Percentiles rank a stretch among this genome's conserved stretches.
Evolutionary conservation across 257 asterid species (phyloP).

Genomic region (Cynanchum wilfordii): DNA sequence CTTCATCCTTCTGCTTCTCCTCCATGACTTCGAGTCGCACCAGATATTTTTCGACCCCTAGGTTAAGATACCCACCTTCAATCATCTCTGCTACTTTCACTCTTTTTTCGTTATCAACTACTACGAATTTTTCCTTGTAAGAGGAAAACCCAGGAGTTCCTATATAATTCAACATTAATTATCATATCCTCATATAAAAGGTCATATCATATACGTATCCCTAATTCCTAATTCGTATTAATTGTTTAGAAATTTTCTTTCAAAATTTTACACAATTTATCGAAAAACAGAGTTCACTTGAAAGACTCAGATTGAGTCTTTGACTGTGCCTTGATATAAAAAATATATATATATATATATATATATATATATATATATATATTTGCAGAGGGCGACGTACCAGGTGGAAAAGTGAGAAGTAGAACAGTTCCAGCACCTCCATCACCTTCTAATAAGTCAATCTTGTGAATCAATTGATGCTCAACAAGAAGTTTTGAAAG

Average conservation of each 20-base stretch:
- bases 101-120: conserved; percentile 47
- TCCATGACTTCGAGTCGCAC: conserved; percentile 44
- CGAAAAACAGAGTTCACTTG: too few relatives aligned
- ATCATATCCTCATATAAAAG: too few relatives aligned
- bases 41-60: conserved; percentile 42
- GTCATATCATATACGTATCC: too few relatives aligned
- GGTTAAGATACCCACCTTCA: conserved; percentile 58
- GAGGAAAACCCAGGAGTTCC: conserved; percentile 28
- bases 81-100: conserved; percentile 46
- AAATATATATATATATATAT: too few relatives aligned
- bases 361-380: too few relatives aligned
- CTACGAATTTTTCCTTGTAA: conserved; percentile 54
- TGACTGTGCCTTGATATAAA: too few relatives aligned
- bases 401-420: conserved; percentile 31
- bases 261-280: too few relatives aligned
- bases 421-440: conserved; percentile 53
- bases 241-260: too few relatives aligned
- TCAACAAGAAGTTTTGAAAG: conserved; percentile 8
- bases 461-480: conserved; percentile 22
- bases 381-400: too few relatives aligned
- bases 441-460: conserved; percentile 47
- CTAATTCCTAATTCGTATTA: too few relatives aligned
- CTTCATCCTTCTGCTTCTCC: conserved; percentile 30
- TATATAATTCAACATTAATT: not conserved
- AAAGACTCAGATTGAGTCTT: too few relatives aligned